These are phyloP conservation scores for Calonectria ilicicola DNA, from an alignment of 2,329 filamentous ascomycete genomes.

Conservation along the genomic window DNA sequence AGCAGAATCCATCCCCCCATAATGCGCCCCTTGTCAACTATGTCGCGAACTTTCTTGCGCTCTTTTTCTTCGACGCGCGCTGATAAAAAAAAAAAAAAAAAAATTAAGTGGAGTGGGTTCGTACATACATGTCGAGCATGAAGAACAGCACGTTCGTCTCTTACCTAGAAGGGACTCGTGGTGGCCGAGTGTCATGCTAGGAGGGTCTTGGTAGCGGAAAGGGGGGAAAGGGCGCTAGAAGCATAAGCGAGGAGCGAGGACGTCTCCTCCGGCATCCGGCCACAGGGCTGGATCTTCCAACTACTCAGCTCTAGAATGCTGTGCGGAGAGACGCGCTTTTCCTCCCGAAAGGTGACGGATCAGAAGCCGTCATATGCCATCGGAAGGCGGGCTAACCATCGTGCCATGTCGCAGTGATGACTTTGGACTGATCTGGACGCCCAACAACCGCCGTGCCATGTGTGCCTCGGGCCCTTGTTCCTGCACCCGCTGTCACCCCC, in stretches of 20 bases:
- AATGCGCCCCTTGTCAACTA: neutral
- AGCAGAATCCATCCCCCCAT: neutral
- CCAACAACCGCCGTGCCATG: slow-evolving; percentile 28
- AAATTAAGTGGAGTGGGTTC: neutral
- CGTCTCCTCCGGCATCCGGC: slow-evolving; percentile 1
- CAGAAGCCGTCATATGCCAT: slow-evolving; percentile 20
- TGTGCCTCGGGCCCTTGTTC: slow-evolving; percentile 39
- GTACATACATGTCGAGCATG: slow-evolving; percentile 7
- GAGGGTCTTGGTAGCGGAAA: slow-evolving; percentile 6
- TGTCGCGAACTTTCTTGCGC: neutral
- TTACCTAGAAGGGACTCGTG: slow-evolving; percentile 4
- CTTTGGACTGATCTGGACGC: slow-evolving; percentile 22
- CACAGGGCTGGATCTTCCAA: neutral
- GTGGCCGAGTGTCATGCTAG: slow-evolving; percentile 2
- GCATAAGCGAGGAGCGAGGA: slow-evolving; percentile 6
- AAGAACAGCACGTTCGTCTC: neutral
- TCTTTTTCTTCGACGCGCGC: neutral
- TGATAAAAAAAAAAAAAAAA: neutral
- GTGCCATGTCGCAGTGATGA: slow-evolving; percentile 27
- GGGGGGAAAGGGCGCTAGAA: slow-evolving; percentile 33
- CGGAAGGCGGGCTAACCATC: slow-evolving; percentile 31
- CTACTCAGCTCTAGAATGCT: slow-evolving; percentile 1
- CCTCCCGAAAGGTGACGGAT: slow-evolving; percentile 17
- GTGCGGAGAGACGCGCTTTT: neutral
- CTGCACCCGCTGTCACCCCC: slow-evolving; percentile 42